Evolutionary conservation across 1,284 basidiomycete species (phyloP).

Genomic region (Ustilago bromivora): DNA sequence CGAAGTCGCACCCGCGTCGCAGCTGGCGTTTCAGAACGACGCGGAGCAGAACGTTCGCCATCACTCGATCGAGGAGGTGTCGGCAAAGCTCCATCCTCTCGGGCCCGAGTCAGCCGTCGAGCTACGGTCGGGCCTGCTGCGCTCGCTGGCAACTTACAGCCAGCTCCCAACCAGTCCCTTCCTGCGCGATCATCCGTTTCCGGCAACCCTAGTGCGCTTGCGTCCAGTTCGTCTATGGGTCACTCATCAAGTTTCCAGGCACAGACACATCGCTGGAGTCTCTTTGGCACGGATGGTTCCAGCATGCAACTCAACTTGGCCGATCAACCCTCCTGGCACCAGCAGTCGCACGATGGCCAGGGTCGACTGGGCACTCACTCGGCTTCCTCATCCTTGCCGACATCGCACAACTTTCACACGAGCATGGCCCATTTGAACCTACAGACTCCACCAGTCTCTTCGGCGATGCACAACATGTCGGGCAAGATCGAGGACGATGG

Average conservation of each 20-base stretch:
- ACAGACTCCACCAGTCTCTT: slow-evolving; percentile 38
- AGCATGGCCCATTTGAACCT: slow-evolving; percentile 58
- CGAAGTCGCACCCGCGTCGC: slow-evolving; percentile 35
- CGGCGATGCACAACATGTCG: slow-evolving; percentile 5
- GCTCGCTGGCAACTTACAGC: slow-evolving; percentile 23
- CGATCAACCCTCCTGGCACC: slow-evolving; percentile 21
- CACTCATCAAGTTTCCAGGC: slow-evolving; percentile 41
- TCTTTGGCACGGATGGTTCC: slow-evolving; percentile 39
- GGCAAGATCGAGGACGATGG: slow-evolving; percentile 19
- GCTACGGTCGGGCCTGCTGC: slow-evolving; percentile 56
- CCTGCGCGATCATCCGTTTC: slow-evolving; percentile 14
- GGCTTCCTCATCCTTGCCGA: slow-evolving; percentile 41
- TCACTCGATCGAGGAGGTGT: slow-evolving; percentile 51
- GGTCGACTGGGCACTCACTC: slow-evolving; percentile 22
- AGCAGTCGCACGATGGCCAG: slow-evolving; percentile 6
- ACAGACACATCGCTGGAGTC: slow-evolving; percentile 44
- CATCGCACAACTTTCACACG: slow-evolving; percentile 42
- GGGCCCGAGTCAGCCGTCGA: slow-evolving; percentile 42
- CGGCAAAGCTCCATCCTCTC: slow-evolving; percentile 52
- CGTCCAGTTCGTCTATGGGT: slow-evolving; percentile 17
- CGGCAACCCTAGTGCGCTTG: slow-evolving; percentile 8
- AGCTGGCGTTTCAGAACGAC: slow-evolving; percentile 27
- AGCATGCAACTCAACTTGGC: slow-evolving; percentile 41
- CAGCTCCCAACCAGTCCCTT: slow-evolving; percentile 5
- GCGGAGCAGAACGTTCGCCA: slow-evolving; percentile 47